Evolutionary conservation across 257 asterid species (phyloP), one percentile per base, ranked within the genome.

Genomic region (Cordia subcordata): DNA sequence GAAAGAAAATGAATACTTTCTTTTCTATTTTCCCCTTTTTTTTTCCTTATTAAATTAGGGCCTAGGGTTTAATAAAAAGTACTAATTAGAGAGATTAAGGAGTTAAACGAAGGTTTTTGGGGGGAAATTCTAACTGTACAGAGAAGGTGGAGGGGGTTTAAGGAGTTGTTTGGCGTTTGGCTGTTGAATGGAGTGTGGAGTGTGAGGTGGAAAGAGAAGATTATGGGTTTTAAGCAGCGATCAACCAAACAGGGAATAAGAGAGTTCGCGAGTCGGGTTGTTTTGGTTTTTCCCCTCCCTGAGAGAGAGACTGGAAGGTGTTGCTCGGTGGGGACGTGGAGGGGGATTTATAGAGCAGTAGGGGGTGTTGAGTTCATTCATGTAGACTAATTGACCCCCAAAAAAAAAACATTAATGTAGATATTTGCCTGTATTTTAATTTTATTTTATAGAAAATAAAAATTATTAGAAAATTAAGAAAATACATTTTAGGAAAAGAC

Each of bases 221-320:
- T n/a, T 3, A 27, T 3, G 35, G 35, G 35, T 27, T 64, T 50
- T 42, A 23, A 55, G 23, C 16, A 12, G 46, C 11, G 16, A 53
- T 59, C 51, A 32, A 18, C 14, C 56, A 16, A 16, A n/a, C 51
- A 21, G 38, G 23, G 39, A 40, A 8, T 15, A 64, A 20, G 37
- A 20, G 37, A 16, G 13, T 49, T 11, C 44, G 49, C 13, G 5
- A n/a, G 50, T 18, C 56, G n/a, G n/a, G n/a, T n/a, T 39, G 37
- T 61, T 45, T 16, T 27, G 21, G 54, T n/a, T 17, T 17, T 39
- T 53, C 38, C 58, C 70, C 53, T 56, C 64, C 44, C 44, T 10
- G 1, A 0, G 37, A 42, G 14, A 37, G 44, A 56, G 22, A 0
- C 3, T 56, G 17, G 49, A 16, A 13, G 35, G 35, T 27, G 35